Base-by-base conservation (phyloP, 768 basidiomycete species). In the Antrodiella citrinella region DNA sequence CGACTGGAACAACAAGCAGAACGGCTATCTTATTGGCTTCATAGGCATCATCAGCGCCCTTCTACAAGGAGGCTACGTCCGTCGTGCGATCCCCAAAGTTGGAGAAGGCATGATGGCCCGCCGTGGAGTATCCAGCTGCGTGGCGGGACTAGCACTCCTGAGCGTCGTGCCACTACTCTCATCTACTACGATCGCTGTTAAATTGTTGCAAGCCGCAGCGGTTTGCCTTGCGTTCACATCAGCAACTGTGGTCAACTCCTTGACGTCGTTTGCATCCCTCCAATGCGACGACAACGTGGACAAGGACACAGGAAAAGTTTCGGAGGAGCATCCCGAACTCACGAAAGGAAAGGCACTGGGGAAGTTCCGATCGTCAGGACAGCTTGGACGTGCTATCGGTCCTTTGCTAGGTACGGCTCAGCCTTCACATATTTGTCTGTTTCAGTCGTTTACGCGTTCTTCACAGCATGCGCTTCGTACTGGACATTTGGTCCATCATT, bases 21-120 rank as follows among this genome's bases (percentile, higher is more conserved):
- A 94, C 54, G 92, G 92, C 15, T 75, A 74, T 51, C 76, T 95
- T 30, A 87, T 94, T 25, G 86, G 72, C 26, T 86, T 83, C 35
- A 95, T 98, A 57, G 95, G 95, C 19, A 77, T 99, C 59, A 71
- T 97, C 51, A 91, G 90, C 54, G 90, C 93, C 2, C 66, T 92
- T 0, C 73, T 97, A 0, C 94, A 97, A 71, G 95, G 94, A 23
- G 91, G 92, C 52, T 96, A 97, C 67, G 92, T 95, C 41, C 87
- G 95, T 9, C 82, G 90, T 9, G 75, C 81, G 0, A 82, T 83
- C 35, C 71, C 84, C 18, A 84, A 78, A 56, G 70, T 83, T 20
- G 88, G 91, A 19, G 91, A 94, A 61, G 81, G 84, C 52, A 73
- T 71, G 30, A 88, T 99, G 79, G 91, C 94, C 2, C 77, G 81